Evolutionary conservation across 2,329 filamentous ascomycete genomes (phyloP).

Genomic region (Cordyceps pruinosa): DNA sequence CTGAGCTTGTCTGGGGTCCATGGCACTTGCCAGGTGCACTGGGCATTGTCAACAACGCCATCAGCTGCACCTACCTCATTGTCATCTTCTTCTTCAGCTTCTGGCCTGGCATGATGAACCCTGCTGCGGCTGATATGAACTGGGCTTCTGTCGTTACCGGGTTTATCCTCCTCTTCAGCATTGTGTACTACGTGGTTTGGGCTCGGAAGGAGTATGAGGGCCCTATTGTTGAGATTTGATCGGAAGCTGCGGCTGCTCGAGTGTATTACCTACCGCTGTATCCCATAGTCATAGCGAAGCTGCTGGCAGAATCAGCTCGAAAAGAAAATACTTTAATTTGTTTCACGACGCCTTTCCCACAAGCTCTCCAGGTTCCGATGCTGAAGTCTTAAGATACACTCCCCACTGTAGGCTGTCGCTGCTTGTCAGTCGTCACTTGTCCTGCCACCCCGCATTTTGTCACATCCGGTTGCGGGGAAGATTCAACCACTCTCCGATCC

Average conservation of each 20-base stretch:
- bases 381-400: too few relatives aligned
- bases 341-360: not conserved
- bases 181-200: conserved; percentile 38
- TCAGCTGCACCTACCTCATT: conserved; percentile 45
- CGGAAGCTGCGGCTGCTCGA: not conserved
- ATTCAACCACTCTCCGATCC: not conserved
- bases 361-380: not conserved
- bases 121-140: not conserved
- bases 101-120: conserved; percentile 29
- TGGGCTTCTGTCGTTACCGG: conserved; percentile 7
- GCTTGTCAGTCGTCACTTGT: too few relatives aligned
- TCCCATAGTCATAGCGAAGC: not conserved
- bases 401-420: too few relatives aligned
- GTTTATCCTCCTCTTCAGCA: conserved; percentile 31
- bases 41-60: conserved; percentile 47
- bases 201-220: conserved; percentile 39
- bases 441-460: not conserved
- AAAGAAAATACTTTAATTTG: not conserved
- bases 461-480: not conserved
- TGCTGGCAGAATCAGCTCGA: not conserved
- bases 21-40: conserved; percentile 45
- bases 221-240: conserved; percentile 27
- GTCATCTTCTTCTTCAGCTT: conserved; percentile 52
- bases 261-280: not conserved
- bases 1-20: conserved; percentile 42